Evolutionary conservation across 352 stramenopile species (phyloP).

Genomic region (Pythium plurisporium): DNA sequence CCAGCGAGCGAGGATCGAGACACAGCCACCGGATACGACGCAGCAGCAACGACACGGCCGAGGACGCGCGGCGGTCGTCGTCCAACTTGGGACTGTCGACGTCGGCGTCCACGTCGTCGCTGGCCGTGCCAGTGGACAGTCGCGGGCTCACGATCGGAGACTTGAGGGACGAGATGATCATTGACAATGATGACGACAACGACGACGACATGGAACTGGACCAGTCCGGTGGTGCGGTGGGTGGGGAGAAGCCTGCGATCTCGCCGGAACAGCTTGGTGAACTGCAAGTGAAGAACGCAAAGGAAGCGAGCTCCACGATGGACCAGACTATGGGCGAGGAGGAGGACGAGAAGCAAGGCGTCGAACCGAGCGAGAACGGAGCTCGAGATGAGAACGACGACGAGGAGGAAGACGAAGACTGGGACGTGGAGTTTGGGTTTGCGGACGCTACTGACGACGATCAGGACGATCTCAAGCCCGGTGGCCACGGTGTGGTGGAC

Average conservation of each 20-base stretch:
- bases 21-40: constrained; percentile 20
- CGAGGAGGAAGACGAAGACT: constrained; percentile 61
- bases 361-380: neutral
- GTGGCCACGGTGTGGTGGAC: constrained; percentile 41
- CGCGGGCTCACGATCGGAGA: neutral
- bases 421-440: constrained; percentile 81
- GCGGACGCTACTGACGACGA: constrained; percentile 37
- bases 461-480: constrained; percentile 26
- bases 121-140: neutral
- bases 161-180: constrained; percentile 7
- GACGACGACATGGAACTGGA: neutral
- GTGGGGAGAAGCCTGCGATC: too few species aligned
- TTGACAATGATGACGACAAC: constrained; percentile 18
- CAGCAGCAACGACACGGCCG: constrained; percentile 22
- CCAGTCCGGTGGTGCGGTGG: too few species aligned
- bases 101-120: neutral
- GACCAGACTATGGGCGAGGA: neutral
- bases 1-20: neutral
- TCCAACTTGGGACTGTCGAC: constrained; percentile 14
- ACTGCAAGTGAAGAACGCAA: neutral
- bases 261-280: neutral
- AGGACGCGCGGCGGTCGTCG: constrained; percentile 10
- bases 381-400: constrained; percentile 32
- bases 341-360: constrained; percentile 2
- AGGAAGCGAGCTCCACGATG: neutral